These are phyloP conservation scores for Fusarium anguioides DNA, from an alignment of 2,329 filamentous ascomycete genomes.

Conservation along the genomic window DNA sequence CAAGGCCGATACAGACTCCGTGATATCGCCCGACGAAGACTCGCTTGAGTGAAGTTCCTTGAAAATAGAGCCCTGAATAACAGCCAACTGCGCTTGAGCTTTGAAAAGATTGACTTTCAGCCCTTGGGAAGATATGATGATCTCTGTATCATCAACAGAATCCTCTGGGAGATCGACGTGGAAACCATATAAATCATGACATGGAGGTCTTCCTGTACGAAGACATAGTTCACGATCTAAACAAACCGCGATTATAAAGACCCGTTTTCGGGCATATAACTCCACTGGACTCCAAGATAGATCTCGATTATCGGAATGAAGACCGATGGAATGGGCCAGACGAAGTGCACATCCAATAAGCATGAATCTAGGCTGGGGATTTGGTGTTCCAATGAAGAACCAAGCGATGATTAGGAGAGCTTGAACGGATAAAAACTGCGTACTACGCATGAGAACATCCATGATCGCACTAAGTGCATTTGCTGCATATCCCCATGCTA, in stretches of 20 bases:
- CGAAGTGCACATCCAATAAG: background rate
- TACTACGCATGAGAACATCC: slow-evolving; percentile 1
- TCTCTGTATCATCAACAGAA: background rate
- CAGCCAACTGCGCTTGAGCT: background rate
- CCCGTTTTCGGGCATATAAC: background rate
- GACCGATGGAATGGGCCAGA: background rate
- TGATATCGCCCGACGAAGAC: background rate
- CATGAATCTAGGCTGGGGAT: background rate
- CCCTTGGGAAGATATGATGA: background rate
- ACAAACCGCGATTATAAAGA: background rate
- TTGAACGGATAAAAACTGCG: background rate
- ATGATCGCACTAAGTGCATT: background rate
- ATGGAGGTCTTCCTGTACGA: background rate
- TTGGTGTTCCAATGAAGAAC: background rate
- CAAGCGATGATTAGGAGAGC: background rate
- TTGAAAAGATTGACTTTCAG: background rate
- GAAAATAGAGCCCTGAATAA: background rate
- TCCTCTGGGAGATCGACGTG: background rate
- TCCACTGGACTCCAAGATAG: background rate
- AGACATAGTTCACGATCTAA: background rate
- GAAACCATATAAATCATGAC: background rate
- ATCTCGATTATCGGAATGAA: background rate
- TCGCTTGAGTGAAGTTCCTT: background rate
- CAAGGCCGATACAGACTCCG: background rate
- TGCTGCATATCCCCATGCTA: background rate